Evolutionary conservation across 768 basidiomycete genomes (phyloP).

Genomic region (Tubosaeta sp.): DNA sequence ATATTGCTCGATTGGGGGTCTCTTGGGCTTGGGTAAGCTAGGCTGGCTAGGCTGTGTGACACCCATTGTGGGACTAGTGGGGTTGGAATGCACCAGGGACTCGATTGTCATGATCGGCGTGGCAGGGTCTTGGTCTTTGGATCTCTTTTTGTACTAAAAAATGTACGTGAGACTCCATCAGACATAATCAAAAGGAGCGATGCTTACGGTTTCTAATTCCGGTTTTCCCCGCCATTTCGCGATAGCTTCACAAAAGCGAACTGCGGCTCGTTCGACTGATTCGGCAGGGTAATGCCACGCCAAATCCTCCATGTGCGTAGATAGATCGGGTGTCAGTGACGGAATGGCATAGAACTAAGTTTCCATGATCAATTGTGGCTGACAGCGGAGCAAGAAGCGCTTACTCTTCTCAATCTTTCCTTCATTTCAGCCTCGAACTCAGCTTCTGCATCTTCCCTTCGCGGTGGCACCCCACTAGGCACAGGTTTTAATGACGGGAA

Average conservation of each 20-base stretch:
- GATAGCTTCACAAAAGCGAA: conserved; percentile 78
- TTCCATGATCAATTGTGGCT: conserved; percentile 4
- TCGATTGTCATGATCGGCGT: conserved; percentile 54
- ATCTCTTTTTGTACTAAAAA: conserved; percentile 57
- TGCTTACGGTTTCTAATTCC: conserved; percentile 67
- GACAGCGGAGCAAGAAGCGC: conserved; percentile 22
- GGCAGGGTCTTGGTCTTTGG: conserved; percentile 23
- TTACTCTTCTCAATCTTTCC: conserved; percentile 62
- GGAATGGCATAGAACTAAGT: conserved; percentile 78
- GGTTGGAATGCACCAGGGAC: conserved; percentile 66
- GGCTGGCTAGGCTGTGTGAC: conserved; percentile 14
- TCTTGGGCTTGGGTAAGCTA: conserved; percentile 18
- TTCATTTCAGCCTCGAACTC: conserved; percentile 77
- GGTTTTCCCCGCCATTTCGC: conserved; percentile 82
- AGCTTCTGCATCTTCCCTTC: conserved; percentile 52
- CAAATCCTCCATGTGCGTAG: conserved; percentile 67
- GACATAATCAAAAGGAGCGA: background rate
- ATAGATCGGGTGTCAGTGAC: conserved; percentile 63
- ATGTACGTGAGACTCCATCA: conserved; percentile 27
- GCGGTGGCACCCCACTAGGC: conserved; percentile 23
- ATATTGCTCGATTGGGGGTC: conserved; percentile 37
- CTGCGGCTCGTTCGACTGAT: conserved; percentile 71
- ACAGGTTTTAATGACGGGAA: conserved; percentile 51
- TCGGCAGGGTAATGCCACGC: conserved; percentile 81
- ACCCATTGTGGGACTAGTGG: conserved; percentile 50